Evolutionary conservation across 192 early-diverging fungal species (phyloP).

Genomic region (Podila epigama): DNA sequence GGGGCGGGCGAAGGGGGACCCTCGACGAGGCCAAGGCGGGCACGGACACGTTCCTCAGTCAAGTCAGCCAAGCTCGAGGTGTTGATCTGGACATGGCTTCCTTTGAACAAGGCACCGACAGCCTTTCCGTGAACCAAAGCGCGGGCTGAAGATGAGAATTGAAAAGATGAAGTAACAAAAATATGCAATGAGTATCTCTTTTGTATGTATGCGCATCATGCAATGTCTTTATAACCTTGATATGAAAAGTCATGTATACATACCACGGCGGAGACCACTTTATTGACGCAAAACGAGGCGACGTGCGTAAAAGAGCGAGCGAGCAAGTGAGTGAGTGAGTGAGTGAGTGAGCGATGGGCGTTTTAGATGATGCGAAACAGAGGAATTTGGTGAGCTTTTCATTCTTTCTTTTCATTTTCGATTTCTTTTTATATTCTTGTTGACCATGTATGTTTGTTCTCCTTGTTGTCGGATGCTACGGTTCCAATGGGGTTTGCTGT

Average conservation of each 20-base stretch:
- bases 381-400: background rate
- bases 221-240: background rate
- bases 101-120: constrained; percentile 63
- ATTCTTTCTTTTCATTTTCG: too few relatives aligned
- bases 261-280: constrained; percentile 64
- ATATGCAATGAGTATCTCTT: background rate
- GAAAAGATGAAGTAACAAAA: background rate
- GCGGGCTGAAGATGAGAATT: constrained; percentile 50
- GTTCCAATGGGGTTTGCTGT: too few relatives aligned
- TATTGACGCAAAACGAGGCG: background rate
- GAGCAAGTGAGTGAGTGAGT: background rate
- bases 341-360: background rate
- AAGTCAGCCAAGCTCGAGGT: constrained; percentile 27
- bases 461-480: too few relatives aligned
- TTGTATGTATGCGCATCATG: background rate
- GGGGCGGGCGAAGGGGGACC: constrained; percentile 22
- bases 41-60: constrained; percentile 31
- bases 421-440: too few relatives aligned
- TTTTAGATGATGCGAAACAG: background rate
- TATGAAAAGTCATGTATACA: background rate
- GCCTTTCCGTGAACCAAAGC: constrained; percentile 70
- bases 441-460: too few relatives aligned
- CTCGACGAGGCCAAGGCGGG: constrained; percentile 33
- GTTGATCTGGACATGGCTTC: constrained; percentile 52
- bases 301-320: background rate